Conservation (phyloP, 176 grass and related monocot species). For the Typha latifolia region DNA sequence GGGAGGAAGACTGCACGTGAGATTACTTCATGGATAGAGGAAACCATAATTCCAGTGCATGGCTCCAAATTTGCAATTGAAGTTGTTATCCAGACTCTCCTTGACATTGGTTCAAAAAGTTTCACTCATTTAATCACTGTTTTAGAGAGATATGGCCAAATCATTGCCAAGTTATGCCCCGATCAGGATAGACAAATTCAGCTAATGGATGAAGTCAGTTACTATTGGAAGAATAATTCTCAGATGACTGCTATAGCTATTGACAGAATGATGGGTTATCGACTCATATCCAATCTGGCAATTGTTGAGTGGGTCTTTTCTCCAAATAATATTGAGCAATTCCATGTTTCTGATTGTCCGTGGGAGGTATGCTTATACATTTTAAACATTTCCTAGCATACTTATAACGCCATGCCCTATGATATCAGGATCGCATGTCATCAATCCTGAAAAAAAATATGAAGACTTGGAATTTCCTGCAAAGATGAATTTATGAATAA, state of each 20-base stretch:
- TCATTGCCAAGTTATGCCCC: constrained; percentile 68
- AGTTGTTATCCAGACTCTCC: constrained; percentile 79
- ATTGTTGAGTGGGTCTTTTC: constrained; percentile 95
- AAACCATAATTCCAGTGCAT: constrained; percentile 61
- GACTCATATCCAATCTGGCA: constrained; percentile 75
- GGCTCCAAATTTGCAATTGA: constrained; percentile 66
- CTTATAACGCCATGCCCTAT: background rate
- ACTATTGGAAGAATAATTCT: constrained; percentile 90
- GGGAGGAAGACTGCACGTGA: constrained; percentile 59
- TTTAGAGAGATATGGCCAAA: constrained; percentile 82
- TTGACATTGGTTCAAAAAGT: constrained; percentile 98
- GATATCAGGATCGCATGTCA: too few species aligned
- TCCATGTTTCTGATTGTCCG: constrained; percentile 92
- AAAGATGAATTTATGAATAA: background rate
- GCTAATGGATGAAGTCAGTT: constrained; percentile 76
- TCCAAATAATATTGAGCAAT: constrained; percentile 62
- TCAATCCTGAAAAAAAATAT: background rate
- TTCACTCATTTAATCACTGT: constrained; percentile 97
- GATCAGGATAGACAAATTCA: constrained; percentile 73
- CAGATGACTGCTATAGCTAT: constrained; percentile 95
- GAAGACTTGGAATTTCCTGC: background rate
- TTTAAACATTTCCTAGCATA: background rate
- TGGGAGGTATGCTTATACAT: constrained; percentile 64
- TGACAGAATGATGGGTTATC: constrained; percentile 98
- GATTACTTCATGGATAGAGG: constrained; percentile 74